Base-by-base conservation (phyloP, 177 flowering plant genomes). In the Telopea speciosissima region DNA sequence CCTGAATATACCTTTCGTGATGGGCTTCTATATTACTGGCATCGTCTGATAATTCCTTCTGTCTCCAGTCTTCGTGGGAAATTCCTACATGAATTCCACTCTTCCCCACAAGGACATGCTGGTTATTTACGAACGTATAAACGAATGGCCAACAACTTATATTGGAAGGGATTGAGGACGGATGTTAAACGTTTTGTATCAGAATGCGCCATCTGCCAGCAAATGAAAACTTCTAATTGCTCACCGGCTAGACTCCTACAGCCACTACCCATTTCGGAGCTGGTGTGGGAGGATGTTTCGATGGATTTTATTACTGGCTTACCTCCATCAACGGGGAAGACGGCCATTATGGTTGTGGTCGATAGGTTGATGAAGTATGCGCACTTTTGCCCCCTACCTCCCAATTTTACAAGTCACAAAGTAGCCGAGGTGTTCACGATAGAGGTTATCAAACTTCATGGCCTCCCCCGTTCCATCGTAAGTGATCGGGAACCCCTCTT, bases 191-290 rank as follows among this genome's bases (percentile, higher is more conserved):
- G 10, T 7, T 68, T 11, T 61, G 31, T 73, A 14, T 2, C 1
- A 11, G 31, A 73, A 45, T 73, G 75, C 49, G 59, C 42, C 11
- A 25, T 25, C 14, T 73, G 75, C 24, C 75, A 62, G n/a, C 11
- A 42, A 19, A 19, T 23, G 17, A 73, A 73, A 19, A 21, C 31
- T 49, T 52, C 65, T 8, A 65, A 24, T 3, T 9, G 49, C 2
- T 11, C 62, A 1, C 21, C 36, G 4, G 25, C 68, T 3, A 54
- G 63, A 6, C 10, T 71, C 1, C 62, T 71, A 14, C 74, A 71
- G 21, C 74, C 74, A 1, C 28, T 71, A 1, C 74, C 64, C 2
- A n/a, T n/a, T n/a, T n/a, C n/a, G n/a, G 1, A 8, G 17, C 3
- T 1, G 8, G 10, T 70, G 1, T 70, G 66, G 67, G 8, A 3